Percentiles rank a stretch among this genome's conserved stretches.
Evolutionary conservation across 2,329 filamentous ascomycete genomes (phyloP).

Genomic region (Orbilia oligospora): DNA sequence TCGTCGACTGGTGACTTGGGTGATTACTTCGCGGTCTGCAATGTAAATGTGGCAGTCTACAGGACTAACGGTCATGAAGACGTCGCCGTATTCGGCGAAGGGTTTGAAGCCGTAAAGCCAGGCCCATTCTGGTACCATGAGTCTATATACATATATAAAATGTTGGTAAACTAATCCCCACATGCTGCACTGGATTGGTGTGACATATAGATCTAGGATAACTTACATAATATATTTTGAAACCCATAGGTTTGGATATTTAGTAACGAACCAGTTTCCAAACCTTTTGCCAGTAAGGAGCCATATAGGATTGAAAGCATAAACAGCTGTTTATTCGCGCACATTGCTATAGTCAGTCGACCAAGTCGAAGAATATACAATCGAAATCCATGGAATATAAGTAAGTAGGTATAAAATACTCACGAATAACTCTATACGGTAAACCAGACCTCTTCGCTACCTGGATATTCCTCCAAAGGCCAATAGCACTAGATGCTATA

Average conservation of each 20-base stretch:
- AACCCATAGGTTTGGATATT: slow-evolving; percentile 56
- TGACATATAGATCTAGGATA: slow-evolving; percentile 15
- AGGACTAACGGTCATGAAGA: slow-evolving; percentile 63
- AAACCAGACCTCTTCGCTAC: slow-evolving; percentile 63
- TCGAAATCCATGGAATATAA: no score
- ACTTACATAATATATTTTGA: slow-evolving; percentile 56
- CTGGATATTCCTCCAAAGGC: slow-evolving; percentile 59
- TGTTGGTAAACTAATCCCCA: not conserved
- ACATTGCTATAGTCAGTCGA: not conserved
- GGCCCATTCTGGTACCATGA: slow-evolving; percentile 74
- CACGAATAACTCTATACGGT: slow-evolving; percentile 63
- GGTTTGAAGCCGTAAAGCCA: slow-evolving; percentile 73
- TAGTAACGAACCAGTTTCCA: slow-evolving; percentile 58
- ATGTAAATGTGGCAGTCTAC: slow-evolving; percentile 62
- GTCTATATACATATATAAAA: slow-evolving; percentile 65
- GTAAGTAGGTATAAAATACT: no score
- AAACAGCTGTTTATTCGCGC: slow-evolving; percentile 23
- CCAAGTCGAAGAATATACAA: not conserved
- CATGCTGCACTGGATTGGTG: not conserved
- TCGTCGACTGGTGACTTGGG: slow-evolving; percentile 63
- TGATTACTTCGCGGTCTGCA: slow-evolving; percentile 63
- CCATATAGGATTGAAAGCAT: slow-evolving; percentile 49
- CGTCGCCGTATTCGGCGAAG: slow-evolving; percentile 72
- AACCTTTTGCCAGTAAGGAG: slow-evolving; percentile 58
- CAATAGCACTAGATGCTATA: slow-evolving; percentile 62